Base-by-base conservation (phyloP, 768 basidiomycete genomes). In the Mycena indigotica region DNA sequence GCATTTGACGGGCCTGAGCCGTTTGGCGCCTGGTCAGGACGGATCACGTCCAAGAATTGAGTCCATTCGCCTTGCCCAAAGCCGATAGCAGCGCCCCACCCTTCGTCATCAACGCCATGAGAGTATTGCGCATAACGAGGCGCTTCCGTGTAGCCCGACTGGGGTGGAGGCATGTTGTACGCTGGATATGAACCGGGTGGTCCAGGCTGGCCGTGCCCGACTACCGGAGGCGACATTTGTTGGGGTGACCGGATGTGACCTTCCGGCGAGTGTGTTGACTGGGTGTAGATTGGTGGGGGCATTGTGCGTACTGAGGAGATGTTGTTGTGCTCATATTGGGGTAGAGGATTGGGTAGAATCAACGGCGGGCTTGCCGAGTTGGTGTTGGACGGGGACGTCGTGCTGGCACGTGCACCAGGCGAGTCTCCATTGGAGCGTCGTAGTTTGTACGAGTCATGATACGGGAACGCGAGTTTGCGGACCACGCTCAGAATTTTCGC, bases 31-130 rank as follows among this genome's bases (percentile, higher is more conserved):
- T 69, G 64, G 28, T 77, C 75, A 26, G 83, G 80, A 66, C 84
- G 79, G 72, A 89, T 78, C 44, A 81, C 86, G 58, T 89, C 85
- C 71, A 91, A 72, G 67, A 84, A 82, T 57, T 78, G 77, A 38
- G 74, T 77, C 87, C 90, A 91, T 71, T 91, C 90, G 38, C 85
- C 84, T 62, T 88, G 86, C 55, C 84, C 88, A 66, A 92, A 88
- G 17, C 87, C 87, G 50, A 86, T 80, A 32, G 85, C 81, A 16
- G 88, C 80, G 40, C 88, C 88, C 89, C 89, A 92, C 28, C 77
- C 77, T 32, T 78, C 73, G 61, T 88, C 87, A 44, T 82, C 79
- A 25, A 83, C 79, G 54, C 46, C 46, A 25, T 84, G 80, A 29
- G 79, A 71, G 61, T 82, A 80, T 44, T 74, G 72, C 16, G 70